Base-by-base conservation (phyloP, 2,329 filamentous ascomycete genomes). In the Rutstroemia sydowiana region DNA sequence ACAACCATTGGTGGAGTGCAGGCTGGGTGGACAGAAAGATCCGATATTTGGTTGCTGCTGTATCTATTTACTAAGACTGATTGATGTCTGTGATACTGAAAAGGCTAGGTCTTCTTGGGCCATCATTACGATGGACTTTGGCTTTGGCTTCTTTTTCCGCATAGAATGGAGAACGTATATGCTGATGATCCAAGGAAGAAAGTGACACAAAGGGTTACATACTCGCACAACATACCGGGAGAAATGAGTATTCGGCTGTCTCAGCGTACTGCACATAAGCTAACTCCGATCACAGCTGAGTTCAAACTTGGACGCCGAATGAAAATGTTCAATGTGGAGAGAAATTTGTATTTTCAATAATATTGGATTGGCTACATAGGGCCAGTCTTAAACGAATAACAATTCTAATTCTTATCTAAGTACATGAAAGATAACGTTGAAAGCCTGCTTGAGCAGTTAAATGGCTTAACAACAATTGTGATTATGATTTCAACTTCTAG, bases 171-270 rank as follows among this genome's bases (percentile, higher is more conserved):
- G 41, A 26, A 39, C 26, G 23, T 51, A 37, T 39, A 41, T 39
- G 36, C 45, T 41, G 36, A 51, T 39, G 39, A 51, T 39, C 32
- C 41, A 51, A 46, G 42, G 46, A 39, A 45, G 11, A 18, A 45
- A 39, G 48, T 46, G 14, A 16, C 42, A 45, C 48, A 32, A 51
- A n/a, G 16, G 34, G 34, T 41, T 41, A 41, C 18, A 41, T 46
- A 45, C 48, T 51, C 48, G 48, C 48, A 51, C 48, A 39, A 51
- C 41, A 51, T 41, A 30, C 31, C 10, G 32, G 42, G 34, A 36
- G 40, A 31, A 51, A 46, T 45, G 20, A 46, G 34, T 46, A 32
- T 51, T 51, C 26, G 42, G 32, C n/a, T 51, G 41, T 46, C 48
- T 51, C 23, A 46, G 48, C 26, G 2, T 39, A 32, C 16, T 28